phyloP scores from a whole-genome alignment of 768 basidiomycete species.

The Psilocybe tampanensis region DNA sequence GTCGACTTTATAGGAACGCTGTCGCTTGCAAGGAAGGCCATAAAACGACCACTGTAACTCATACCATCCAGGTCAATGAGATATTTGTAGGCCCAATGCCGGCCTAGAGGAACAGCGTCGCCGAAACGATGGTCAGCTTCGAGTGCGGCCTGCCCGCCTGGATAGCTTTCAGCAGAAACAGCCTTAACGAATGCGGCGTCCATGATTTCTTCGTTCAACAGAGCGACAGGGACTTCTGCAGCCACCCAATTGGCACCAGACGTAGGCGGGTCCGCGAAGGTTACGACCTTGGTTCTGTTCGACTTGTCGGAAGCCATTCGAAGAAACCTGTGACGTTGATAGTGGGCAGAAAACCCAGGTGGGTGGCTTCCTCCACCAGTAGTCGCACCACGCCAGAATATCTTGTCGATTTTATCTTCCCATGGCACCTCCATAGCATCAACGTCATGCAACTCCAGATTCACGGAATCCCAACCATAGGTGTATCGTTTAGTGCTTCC shows the following conservation, averaged over 20 bases:
- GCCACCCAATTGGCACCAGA: conserved; percentile 66
- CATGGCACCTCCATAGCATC: conserved; percentile 90
- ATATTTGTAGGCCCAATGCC: conserved; percentile 94
- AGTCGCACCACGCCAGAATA: conserved; percentile 96
- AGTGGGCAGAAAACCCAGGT: conserved; percentile 77
- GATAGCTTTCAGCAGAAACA: conserved; percentile 70
- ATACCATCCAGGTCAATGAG: conserved; percentile 92
- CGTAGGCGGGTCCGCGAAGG: conserved; percentile 67
- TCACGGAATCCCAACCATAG: conserved; percentile 87
- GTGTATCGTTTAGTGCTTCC: conserved; percentile 81
- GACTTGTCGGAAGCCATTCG: conserved; percentile 71
- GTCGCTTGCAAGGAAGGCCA: conserved; percentile 83
- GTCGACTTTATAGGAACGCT: conserved; percentile 90
- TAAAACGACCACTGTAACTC: conserved; percentile 91
- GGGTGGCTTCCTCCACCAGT: conserved; percentile 93
- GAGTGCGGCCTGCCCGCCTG: conserved; percentile 72
- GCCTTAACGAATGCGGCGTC: conserved; percentile 85
- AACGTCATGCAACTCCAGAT: conserved; percentile 69
- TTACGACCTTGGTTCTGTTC: conserved; percentile 57
- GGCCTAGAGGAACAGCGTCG: conserved; percentile 77
- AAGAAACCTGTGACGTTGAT: conserved; percentile 91
- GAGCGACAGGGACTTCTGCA: conserved; percentile 55
- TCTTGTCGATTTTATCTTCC: conserved; percentile 83
- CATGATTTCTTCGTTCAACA: conserved; percentile 81
- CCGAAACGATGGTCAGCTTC: conserved; percentile 67